Conservation (phyloP, 73 alveolate genomes). For the Urostyla sp. region DNA sequence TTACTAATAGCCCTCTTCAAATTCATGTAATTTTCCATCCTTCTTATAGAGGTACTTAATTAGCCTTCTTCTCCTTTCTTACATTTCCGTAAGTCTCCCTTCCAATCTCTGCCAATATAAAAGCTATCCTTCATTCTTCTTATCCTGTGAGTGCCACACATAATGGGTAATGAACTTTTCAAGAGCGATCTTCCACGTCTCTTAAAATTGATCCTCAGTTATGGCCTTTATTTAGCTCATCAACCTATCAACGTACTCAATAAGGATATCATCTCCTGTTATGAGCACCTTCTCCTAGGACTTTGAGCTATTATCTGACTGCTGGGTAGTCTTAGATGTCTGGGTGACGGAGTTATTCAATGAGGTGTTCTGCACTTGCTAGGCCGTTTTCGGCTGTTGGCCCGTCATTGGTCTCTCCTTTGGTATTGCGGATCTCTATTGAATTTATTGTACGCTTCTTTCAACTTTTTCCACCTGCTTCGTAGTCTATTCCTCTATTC, state of each 20-base stretch:
- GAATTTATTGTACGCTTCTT: too few species aligned
- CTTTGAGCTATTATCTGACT: not conserved
- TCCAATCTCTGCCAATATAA: conserved; percentile 54
- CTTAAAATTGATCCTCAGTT: conserved; percentile 9
- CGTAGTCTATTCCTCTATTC: too few species aligned
- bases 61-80: conserved; percentile 61
- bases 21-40: conserved; percentile 70
- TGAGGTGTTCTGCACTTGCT: not conserved
- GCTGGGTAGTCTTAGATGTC: not conserved
- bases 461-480: too few species aligned
- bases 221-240: conserved; percentile 37
- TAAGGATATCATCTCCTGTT: conserved; percentile 72
- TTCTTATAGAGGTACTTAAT: conserved; percentile 49
- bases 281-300: conserved; percentile 56
- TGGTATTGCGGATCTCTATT: too few species aligned
- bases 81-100: conserved; percentile 62
- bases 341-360: not conserved
- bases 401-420: too few species aligned
- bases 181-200: conserved; percentile 49
- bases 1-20: conserved; percentile 64
- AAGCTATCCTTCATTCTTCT: not conserved
- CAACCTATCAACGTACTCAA: conserved; percentile 63
- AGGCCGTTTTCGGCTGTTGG: too few species aligned
- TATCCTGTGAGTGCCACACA: conserved; percentile 60
- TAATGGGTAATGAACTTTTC: conserved; percentile 63